Evolutionary conservation across 805 yeast species (phyloP).

Genomic region (Komagataella ulmi): DNA sequence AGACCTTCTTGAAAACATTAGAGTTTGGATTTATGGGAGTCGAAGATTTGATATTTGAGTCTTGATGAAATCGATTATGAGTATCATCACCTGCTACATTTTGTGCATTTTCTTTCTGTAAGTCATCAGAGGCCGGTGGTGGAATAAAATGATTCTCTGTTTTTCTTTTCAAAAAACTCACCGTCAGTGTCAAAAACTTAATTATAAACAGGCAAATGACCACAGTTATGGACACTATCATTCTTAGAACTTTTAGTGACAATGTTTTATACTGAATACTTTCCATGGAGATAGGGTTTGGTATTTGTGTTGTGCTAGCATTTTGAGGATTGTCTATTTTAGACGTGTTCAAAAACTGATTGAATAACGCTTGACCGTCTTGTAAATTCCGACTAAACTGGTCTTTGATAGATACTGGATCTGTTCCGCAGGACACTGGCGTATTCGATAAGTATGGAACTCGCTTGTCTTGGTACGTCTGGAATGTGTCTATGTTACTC

Average conservation of each 20-base stretch:
- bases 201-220: neutral
- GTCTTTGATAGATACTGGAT: neutral
- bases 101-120: no score
- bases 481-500: neutral
- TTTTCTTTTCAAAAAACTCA: neutral
- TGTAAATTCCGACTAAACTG: neutral
- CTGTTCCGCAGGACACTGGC: neutral
- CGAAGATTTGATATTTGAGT: neutral
- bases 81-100: neutral
- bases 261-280: neutral
- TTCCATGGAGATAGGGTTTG: neutral
- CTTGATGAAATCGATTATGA: neutral
- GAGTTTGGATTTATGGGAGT: neutral
- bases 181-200: neutral
- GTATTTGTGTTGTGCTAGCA: neutral
- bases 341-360: neutral
- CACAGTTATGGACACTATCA: neutral
- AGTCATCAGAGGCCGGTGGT: neutral
- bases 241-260: neutral
- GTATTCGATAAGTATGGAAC: neutral
- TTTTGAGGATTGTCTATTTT: neutral
- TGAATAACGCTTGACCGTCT: neutral
- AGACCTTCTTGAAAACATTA: neutral
- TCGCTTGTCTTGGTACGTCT: neutral
- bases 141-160: neutral